Conservation (phyloP, 208 protist species). For the Leishmania aethiopica region DNA sequence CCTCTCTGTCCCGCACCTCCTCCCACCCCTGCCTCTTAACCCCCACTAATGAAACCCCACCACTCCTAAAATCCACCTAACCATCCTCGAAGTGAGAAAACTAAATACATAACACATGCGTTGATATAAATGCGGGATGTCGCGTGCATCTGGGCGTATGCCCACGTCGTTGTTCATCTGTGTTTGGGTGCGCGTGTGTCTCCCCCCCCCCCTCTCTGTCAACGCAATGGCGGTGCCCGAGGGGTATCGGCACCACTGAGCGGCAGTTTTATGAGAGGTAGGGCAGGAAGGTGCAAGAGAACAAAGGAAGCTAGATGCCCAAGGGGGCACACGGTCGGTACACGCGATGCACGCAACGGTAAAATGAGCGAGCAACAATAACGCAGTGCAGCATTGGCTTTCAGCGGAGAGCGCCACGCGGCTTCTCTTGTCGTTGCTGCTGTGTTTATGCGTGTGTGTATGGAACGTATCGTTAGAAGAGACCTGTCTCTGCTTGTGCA, state of each 20-base stretch:
- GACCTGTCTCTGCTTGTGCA: not conserved
- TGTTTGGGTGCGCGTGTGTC: not conserved
- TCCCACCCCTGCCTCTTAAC: not conserved
- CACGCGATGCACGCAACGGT: not conserved
- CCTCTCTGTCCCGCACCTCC: not conserved
- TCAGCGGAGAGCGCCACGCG: not conserved
- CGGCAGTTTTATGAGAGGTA: not conserved
- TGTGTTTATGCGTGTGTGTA: not conserved
- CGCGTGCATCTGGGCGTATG: not conserved
- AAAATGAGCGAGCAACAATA: not conserved
- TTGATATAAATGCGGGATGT: not conserved
- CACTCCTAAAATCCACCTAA: not conserved
- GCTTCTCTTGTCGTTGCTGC: not conserved
- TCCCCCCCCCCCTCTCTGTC: not conserved
- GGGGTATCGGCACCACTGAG: not conserved
- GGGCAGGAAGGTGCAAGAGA: not conserved
- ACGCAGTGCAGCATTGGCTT: not conserved
- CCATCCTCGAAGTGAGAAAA: not conserved
- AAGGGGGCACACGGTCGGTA: too few species aligned
- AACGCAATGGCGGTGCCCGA: not conserved
- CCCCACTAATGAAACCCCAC: not conserved
- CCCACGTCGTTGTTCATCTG: not conserved
- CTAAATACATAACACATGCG: not conserved
- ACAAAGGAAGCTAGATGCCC: not conserved
- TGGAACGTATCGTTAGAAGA: too few species aligned